Evolutionary conservation across 1,284 basidiomycete genomes (phyloP).

Genomic region (Sanghuangporus weigelae): DNA sequence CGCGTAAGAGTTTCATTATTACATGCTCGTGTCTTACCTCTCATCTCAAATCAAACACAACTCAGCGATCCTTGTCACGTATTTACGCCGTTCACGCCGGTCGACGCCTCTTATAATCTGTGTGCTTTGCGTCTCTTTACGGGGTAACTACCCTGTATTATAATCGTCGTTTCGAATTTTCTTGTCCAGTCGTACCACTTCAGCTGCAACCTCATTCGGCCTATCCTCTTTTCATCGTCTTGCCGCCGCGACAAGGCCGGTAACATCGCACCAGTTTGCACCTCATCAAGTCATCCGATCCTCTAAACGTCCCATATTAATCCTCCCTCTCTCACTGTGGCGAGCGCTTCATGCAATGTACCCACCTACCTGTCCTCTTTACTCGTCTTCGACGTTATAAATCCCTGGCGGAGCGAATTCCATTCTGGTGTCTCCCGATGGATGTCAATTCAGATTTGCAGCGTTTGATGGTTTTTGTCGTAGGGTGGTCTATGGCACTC

Average conservation of each 20-base stretch:
- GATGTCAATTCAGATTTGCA: slow-evolving; percentile 3
- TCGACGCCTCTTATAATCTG: not conserved
- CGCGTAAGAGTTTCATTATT: not conserved
- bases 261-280: not conserved
- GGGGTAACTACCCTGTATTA: not conserved
- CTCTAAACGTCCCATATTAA: not conserved
- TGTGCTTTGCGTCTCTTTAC: not conserved
- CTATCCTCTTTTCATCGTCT: not conserved
- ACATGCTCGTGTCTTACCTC: not conserved
- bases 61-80: not conserved
- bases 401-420: not conserved
- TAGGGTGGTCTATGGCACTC: slow-evolving; percentile 15
- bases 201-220: not conserved
- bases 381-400: not conserved
- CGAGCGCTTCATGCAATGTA: slow-evolving; percentile 4
- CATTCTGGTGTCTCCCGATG: slow-evolving; percentile 4
- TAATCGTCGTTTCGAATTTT: not conserved
- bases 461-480: slow-evolving; percentile 7
- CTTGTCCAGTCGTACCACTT: not conserved
- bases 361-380: not conserved
- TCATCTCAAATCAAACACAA: not conserved
- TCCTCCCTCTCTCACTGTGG: not conserved
- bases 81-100: not conserved
- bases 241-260: not conserved
- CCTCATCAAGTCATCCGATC: slow-evolving; percentile 4